Conservation (phyloP, 2,329 filamentous ascomycete genomes). For the Colletotrichum agaves region DNA sequence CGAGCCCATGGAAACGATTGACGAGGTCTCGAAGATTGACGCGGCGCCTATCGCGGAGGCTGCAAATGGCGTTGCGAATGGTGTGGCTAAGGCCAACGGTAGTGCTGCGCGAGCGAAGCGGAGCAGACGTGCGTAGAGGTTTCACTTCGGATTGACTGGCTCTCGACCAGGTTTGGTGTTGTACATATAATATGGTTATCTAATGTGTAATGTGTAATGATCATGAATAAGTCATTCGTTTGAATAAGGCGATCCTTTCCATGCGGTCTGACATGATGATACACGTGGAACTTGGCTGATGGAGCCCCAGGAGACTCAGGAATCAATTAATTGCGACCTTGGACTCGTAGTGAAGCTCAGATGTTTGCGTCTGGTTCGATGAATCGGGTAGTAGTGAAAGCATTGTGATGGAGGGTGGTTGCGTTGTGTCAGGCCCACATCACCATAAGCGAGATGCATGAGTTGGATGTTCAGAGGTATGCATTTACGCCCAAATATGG, state of each 20-base stretch:
- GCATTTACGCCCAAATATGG: too few species aligned
- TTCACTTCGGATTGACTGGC: background rate
- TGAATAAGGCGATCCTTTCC: background rate
- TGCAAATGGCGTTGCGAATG: slow-evolving; percentile 20
- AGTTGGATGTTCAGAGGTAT: too few species aligned
- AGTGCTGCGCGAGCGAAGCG: slow-evolving; percentile 8
- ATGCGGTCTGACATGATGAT: background rate
- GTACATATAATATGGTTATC: slow-evolving; percentile 21
- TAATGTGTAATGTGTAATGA: slow-evolving; percentile 30
- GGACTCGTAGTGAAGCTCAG: too few species aligned
- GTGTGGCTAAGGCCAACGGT: slow-evolving; percentile 7
- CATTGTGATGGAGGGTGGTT: too few species aligned
- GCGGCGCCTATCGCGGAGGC: slow-evolving; percentile 16
- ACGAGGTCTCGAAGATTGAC: slow-evolving; percentile 31
- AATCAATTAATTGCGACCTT: background rate
- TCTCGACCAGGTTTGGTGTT: background rate
- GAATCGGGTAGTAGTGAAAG: too few species aligned
- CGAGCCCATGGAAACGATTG: slow-evolving; percentile 42
- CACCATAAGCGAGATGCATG: too few species aligned
- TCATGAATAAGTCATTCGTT: slow-evolving; percentile 25
- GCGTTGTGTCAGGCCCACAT: too few species aligned
- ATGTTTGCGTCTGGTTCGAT: too few species aligned
- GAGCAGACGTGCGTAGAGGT: slow-evolving; percentile 22
- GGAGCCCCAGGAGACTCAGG: background rate
- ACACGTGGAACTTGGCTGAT: background rate